phyloP scores from a whole-genome alignment of 805 yeast species.

The Candida ovalis region DNA sequence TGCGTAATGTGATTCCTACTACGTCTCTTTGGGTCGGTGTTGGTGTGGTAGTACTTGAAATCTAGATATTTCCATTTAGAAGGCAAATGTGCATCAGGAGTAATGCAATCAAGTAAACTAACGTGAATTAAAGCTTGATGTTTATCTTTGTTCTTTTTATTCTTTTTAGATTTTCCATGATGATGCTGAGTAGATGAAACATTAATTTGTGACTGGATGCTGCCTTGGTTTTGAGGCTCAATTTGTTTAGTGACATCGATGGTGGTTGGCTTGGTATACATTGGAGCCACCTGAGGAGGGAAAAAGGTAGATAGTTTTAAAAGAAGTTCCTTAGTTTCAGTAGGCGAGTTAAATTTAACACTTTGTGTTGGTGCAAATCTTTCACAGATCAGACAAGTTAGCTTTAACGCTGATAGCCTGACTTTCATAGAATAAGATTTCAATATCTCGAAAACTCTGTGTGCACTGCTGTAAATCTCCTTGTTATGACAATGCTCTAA shows the following conservation, averaged over 20 bases:
- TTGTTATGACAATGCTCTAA: conserved; percentile 68
- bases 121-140: conserved; percentile 19
- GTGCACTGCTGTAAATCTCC: conserved; percentile 62
- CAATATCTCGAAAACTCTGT: conserved; percentile 54
- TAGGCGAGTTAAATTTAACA: conserved; percentile 41
- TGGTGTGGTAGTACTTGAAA: conserved; percentile 47
- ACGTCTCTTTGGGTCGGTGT: conserved; percentile 7
- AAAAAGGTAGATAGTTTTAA: conserved; percentile 45
- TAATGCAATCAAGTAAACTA: conserved; percentile 27
- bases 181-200: conserved; percentile 7
- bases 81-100: conserved; percentile 40
- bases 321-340: conserved; percentile 41
- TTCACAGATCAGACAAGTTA: conserved; percentile 53
- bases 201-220: not conserved
- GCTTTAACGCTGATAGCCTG: conserved; percentile 53
- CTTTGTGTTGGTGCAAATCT: conserved; percentile 47
- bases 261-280: conserved; percentile 14
- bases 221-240: not conserved
- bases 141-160: conserved; percentile 10
- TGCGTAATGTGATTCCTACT: not conserved
- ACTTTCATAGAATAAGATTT: conserved; percentile 58
- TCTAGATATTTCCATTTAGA: conserved; percentile 52
- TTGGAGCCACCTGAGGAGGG: conserved; percentile 35
- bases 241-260: conserved; percentile 10
- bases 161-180: conserved; percentile 27